These are phyloP conservation scores for Neurospora sp. DNA, from an alignment of 495 filamentous ascomycete genomes.

Conservation along the genomic window DNA sequence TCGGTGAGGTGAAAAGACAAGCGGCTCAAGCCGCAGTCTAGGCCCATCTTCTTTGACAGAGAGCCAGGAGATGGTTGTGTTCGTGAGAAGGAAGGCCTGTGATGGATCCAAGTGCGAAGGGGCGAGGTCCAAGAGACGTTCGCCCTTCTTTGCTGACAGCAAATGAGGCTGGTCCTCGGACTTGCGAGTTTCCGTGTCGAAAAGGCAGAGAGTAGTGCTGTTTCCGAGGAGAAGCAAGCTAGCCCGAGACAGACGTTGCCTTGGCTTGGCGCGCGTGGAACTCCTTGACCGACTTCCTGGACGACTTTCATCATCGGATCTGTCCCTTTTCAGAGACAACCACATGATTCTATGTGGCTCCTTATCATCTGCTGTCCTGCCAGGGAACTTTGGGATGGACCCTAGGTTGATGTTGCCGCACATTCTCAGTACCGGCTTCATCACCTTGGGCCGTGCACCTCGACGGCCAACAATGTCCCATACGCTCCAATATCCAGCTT, in stretches of 20 bases:
- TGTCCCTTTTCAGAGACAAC: conserved; percentile 3
- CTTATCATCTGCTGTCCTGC: background rate
- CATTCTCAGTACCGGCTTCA: conserved; percentile 14
- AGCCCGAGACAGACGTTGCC: background rate
- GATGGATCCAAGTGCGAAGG: conserved; percentile 33
- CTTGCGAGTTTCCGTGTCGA: conserved; percentile 7
- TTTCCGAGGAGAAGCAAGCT: conserved; percentile 13
- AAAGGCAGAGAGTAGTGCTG: conserved; percentile 7
- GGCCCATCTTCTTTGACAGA: conserved; percentile 1
- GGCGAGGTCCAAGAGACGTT: conserved; percentile 45
- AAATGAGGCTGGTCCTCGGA: background rate
- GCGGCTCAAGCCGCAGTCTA: conserved; percentile 11
- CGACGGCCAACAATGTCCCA: conserved; percentile 48
- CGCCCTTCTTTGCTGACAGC: conserved; percentile 3
- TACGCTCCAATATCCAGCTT: conserved; percentile 61
- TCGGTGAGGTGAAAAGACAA: conserved; percentile 38
- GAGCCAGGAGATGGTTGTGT: conserved; percentile 26
- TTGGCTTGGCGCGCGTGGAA: background rate
- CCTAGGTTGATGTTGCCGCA: conserved; percentile 17
- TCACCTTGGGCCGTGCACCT: conserved; percentile 25
- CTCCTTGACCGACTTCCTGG: background rate
- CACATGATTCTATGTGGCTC: conserved; percentile 12
- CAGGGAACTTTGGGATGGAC: conserved; percentile 8
- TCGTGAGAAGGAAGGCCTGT: conserved; percentile 49
- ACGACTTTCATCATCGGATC: background rate